Evolutionary conservation across 352 stramenopile species (phyloP).

Genomic region (Globisporangium echinulatum): DNA sequence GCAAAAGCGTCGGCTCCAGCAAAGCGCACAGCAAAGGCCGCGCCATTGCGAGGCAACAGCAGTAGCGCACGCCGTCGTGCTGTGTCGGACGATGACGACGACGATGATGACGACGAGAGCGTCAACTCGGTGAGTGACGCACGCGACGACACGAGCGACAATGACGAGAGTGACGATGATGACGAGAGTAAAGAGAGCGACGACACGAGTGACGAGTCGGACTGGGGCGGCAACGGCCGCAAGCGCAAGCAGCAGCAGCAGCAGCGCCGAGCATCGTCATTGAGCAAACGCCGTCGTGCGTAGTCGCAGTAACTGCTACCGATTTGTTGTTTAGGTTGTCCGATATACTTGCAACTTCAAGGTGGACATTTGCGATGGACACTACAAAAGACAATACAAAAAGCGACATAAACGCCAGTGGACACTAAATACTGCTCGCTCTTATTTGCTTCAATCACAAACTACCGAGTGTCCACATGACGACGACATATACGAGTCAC

Average conservation of each 20-base stretch:
- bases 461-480: not conserved
- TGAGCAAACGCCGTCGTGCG: conserved; percentile 22
- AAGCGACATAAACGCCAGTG: not conserved
- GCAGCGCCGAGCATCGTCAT: conserved; percentile 8
- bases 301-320: not conserved
- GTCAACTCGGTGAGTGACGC: conserved; percentile 36
- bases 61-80: not conserved
- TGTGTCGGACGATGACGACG: conserved; percentile 40
- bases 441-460: conserved; percentile 3
- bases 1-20: conserved; percentile 17
- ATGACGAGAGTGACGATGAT: conserved; percentile 57
- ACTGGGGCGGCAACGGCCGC: conserved; percentile 30
- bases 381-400: not conserved
- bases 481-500: not conserved
- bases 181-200: conserved; percentile 21
- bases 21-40: not conserved
- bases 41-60: not conserved
- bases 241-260: conserved; percentile 27
- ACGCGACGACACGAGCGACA: conserved; percentile 45
- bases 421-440: not conserved
- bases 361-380: not conserved
- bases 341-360: too few relatives aligned
- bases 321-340: too few relatives aligned
- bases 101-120: conserved; percentile 48
- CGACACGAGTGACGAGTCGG: conserved; percentile 24